Evolutionary conservation across 2,329 filamentous ascomycete genomes (phyloP).

Genomic region (Stemphylium vesicarium): DNA sequence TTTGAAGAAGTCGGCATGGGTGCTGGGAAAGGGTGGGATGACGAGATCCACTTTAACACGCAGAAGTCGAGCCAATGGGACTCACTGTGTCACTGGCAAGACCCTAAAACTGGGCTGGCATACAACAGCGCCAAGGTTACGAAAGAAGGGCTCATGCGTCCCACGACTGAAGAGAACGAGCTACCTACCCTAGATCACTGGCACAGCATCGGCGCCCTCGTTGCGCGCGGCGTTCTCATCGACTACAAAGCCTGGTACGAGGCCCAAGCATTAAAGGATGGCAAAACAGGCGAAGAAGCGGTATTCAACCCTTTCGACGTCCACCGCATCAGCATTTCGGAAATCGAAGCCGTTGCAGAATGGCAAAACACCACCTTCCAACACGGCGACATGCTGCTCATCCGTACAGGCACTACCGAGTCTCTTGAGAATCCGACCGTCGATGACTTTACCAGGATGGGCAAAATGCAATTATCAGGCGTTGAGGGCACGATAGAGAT

Average conservation of each 20-base stretch:
- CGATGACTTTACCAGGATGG: slow-evolving; percentile 15
- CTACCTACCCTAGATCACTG: slow-evolving; percentile 24
- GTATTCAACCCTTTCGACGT: slow-evolving; percentile 17
- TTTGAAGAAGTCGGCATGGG: slow-evolving; percentile 17
- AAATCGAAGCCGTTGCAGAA: slow-evolving; percentile 17
- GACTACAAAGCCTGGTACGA: slow-evolving; percentile 22
- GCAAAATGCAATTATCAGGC: slow-evolving; percentile 11
- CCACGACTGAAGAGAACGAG: slow-evolving; percentile 11
- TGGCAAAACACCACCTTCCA: slow-evolving; percentile 11
- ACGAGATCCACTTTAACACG: slow-evolving; percentile 36
- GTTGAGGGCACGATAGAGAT: slow-evolving; percentile 46
- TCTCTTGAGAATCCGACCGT: slow-evolving; percentile 7
- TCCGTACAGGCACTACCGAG: slow-evolving; percentile 25
- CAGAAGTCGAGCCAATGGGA: slow-evolving; percentile 38
- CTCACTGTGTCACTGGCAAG: slow-evolving; percentile 32
- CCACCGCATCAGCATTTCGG: slow-evolving; percentile 21
- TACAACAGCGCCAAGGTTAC: slow-evolving; percentile 23
- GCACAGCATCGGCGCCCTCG: slow-evolving; percentile 17
- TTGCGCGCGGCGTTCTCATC: slow-evolving; percentile 19
- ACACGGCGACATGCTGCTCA: slow-evolving; percentile 27
- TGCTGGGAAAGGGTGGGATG: slow-evolving; percentile 28
- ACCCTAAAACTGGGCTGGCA: slow-evolving; percentile 12
- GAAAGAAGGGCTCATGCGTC: slow-evolving; percentile 14
- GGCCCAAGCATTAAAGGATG: background rate
- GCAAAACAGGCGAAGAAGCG: slow-evolving; percentile 10